Evolutionary conservation across 2,329 filamentous ascomycete genomes (phyloP).

Genomic region (Plenodomus biglobosus): DNA sequence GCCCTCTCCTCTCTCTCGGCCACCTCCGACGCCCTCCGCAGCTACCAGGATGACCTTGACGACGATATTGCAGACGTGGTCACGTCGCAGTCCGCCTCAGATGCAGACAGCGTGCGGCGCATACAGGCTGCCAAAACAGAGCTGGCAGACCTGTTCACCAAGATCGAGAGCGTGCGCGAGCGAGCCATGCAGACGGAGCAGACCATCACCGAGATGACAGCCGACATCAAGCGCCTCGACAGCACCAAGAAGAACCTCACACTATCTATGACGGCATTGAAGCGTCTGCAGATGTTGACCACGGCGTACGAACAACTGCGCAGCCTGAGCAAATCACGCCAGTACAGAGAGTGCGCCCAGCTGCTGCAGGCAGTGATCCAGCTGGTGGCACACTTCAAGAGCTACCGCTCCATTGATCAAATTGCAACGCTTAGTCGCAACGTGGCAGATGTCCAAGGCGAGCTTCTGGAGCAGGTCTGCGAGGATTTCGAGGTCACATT

Average conservation of each 20-base stretch:
- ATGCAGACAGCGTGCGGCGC: conserved; percentile 83
- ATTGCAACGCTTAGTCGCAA: conserved; percentile 91
- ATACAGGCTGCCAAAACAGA: conserved; percentile 91
- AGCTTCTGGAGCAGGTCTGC: conserved; percentile 95
- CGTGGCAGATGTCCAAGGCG: conserved; percentile 88
- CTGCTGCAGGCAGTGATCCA: conserved; percentile 93
- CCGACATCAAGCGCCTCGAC: conserved; percentile 96
- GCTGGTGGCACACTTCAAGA: conserved; percentile 98
- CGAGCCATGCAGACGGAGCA: conserved; percentile 90
- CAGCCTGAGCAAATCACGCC: conserved; percentile 77
- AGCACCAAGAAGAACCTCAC: conserved; percentile 96
- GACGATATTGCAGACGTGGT: conserved; percentile 72
- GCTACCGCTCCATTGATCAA: conserved; percentile 95
- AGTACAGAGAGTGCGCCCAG: conserved; percentile 94
- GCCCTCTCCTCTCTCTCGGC: conserved; percentile 74
- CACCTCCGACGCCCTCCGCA: conserved; percentile 72
- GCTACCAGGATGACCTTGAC: conserved; percentile 80
- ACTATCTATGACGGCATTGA: conserved; percentile 95
- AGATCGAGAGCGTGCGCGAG: conserved; percentile 89
- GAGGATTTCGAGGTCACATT: conserved; percentile 98
- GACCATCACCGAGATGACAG: conserved; percentile 97
- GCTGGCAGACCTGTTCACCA: conserved; percentile 84
- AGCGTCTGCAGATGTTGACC: conserved; percentile 96
- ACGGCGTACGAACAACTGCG: conserved; percentile 97
- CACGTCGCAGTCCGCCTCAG: conserved; percentile 76